A percentile compares a stretch with the other conserved stretches of the same genome.
Evolutionary conservation across 192 early-diverging fungal species (phyloP).

Genomic region (Backusella tarrabulga): DNA sequence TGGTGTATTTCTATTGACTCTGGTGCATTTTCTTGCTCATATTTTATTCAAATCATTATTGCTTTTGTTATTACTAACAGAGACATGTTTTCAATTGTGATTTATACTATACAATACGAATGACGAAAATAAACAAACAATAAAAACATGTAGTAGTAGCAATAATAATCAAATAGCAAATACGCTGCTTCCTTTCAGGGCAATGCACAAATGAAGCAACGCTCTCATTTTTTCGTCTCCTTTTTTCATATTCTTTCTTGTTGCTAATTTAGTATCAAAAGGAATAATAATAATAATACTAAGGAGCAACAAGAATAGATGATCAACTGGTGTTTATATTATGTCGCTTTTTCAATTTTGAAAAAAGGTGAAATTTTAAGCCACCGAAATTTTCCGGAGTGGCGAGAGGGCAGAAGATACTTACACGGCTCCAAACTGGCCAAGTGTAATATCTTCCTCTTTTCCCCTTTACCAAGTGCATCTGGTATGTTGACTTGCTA

Average conservation of each 20-base stretch:
- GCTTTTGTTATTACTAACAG: too few relatives aligned
- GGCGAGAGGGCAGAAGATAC: not conserved
- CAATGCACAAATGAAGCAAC: too few relatives aligned
- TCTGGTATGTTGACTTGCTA: constrained; percentile 10
- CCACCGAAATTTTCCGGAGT: not conserved
- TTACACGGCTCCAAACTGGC: not conserved
- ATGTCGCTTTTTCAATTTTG: not conserved
- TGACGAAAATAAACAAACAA: not conserved
- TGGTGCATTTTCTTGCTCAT: too few relatives aligned
- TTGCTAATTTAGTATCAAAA: too few relatives aligned
- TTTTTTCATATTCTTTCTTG: too few relatives aligned
- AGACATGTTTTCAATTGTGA: too few relatives aligned
- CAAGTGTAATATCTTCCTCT: constrained; percentile 17
- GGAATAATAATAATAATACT: too few relatives aligned
- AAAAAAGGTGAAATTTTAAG: not conserved
- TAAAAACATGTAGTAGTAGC: not conserved
- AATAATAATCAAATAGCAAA: not conserved
- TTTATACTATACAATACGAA: not conserved
- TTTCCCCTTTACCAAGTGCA: constrained; percentile 21
- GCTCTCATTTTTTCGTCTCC: too few relatives aligned
- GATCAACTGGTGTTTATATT: not conserved
- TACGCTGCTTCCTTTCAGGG: not conserved
- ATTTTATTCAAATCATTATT: too few relatives aligned
- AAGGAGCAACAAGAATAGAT: too few relatives aligned
- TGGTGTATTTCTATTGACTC: too few relatives aligned